Percentiles rank a stretch among this genome's conserved stretches.
Conservation (phyloP, 2,329 filamentous ascomycete species). For the Epichloe typhina region DNA sequence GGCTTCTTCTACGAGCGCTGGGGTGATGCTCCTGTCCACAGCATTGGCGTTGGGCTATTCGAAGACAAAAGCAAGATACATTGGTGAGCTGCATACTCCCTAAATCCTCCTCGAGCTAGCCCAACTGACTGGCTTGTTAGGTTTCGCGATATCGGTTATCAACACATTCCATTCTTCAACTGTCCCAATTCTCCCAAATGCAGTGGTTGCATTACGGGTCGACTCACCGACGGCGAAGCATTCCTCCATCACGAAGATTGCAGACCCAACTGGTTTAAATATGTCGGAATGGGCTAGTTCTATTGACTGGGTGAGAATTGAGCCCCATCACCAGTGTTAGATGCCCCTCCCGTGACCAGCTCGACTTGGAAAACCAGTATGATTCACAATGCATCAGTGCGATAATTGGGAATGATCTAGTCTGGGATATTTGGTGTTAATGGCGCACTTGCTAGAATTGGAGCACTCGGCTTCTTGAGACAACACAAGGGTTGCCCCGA, state of each 20-base stretch:
- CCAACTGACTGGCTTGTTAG: constrained; percentile 31
- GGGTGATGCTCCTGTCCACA: constrained; percentile 96
- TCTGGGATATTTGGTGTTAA: constrained; percentile 4
- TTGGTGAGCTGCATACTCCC: constrained; percentile 48
- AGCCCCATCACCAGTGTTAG: background rate
- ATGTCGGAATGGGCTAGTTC: constrained; percentile 63
- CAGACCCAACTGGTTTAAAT: constrained; percentile 94
- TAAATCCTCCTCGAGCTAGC: too few species aligned
- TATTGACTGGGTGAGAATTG: background rate
- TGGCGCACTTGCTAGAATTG: constrained; percentile 3
- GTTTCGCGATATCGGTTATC: constrained; percentile 99
- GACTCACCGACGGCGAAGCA: constrained; percentile 76
- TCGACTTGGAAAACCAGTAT: background rate
- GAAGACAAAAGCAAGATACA: constrained; percentile 85
- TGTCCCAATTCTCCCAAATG: constrained; percentile 96
- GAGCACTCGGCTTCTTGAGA: background rate
- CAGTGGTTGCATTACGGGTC: constrained; percentile 70
- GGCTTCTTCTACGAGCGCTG: constrained; percentile 98
- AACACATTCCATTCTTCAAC: constrained; percentile 97
- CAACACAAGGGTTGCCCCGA: background rate
- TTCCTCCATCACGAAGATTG: constrained; percentile 88
- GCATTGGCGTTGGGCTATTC: constrained; percentile 82
- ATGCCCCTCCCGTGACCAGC: background rate
- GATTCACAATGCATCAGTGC: background rate
- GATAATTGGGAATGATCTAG: background rate